These are phyloP conservation scores for Musa beccarii DNA, from an alignment of 176 grass and related monocot genomes.

Conservation along the genomic window DNA sequence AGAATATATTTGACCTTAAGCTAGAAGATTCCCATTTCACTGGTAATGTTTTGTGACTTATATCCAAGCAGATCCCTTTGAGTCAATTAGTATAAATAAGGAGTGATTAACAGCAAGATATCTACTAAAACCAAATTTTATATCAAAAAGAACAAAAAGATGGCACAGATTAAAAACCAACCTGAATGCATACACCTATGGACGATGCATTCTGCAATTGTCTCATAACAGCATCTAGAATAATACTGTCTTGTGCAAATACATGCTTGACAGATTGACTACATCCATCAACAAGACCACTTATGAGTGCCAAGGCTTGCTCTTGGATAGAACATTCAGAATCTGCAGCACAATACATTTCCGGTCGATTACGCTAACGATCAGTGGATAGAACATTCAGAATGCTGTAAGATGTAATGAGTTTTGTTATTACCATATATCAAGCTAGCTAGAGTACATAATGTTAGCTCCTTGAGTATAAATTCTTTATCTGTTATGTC, in stretches of 20 bases:
- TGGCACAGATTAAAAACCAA: conserved; percentile 15
- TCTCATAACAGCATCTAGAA: conserved; percentile 71
- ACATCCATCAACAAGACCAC: conserved; percentile 82
- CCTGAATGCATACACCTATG: conserved; percentile 68
- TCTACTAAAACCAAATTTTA: not conserved
- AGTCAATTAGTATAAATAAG: not conserved
- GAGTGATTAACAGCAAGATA: not conserved
- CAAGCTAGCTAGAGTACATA: conserved; percentile 60
- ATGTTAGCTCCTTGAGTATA: conserved; percentile 65
- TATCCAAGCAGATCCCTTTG: not conserved
- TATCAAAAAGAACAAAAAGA: not conserved
- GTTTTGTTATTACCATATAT: conserved; percentile 60
- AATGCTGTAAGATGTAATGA: not conserved
- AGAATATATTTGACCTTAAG: not conserved
- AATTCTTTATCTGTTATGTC: conserved; percentile 73
- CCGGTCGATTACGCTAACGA: conserved; percentile 20
- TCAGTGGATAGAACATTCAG: not conserved
- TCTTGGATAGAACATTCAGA: conserved; percentile 84
- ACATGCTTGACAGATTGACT: conserved; percentile 42
- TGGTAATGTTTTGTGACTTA: not conserved
- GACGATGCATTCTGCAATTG: conserved; percentile 48
- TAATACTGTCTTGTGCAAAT: conserved; percentile 50
- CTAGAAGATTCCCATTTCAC: too few species aligned
- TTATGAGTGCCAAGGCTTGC: conserved; percentile 68
- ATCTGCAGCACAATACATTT: conserved; percentile 48